Evolutionary conservation across 192 early-diverging fungal species (phyloP).

Genomic region (Spinellus fusiger): DNA sequence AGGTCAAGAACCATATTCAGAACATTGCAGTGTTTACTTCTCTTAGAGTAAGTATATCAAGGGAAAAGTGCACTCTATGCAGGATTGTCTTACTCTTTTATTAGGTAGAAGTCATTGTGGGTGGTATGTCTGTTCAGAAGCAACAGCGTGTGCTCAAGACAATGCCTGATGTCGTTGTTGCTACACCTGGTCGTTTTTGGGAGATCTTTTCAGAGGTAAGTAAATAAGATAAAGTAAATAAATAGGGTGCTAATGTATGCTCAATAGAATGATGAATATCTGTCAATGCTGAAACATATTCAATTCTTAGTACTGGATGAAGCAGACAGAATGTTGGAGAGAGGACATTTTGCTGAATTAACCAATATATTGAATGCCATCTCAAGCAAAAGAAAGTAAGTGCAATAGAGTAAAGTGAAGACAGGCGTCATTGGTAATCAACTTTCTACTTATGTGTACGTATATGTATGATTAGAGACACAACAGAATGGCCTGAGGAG

Average conservation of each 20-base stretch:
- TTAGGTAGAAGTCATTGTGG: conserved; percentile 77
- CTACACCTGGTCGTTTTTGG: conserved; percentile 79
- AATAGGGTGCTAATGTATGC: neutral
- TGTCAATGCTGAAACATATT: conserved; percentile 50
- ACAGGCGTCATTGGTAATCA: neutral
- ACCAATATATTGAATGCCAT: conserved; percentile 51
- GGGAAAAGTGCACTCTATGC: neutral
- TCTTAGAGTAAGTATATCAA: conserved; percentile 11
- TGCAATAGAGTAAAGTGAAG: neutral
- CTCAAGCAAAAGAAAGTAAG: conserved; percentile 37
- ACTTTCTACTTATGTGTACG: too few relatives aligned
- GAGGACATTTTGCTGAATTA: conserved; percentile 72
- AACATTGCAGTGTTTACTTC: conserved; percentile 39
- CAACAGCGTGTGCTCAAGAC: conserved; percentile 68
- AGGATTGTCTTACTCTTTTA: conserved; percentile 2
- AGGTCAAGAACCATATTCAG: conserved; percentile 81
- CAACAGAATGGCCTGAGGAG: conserved; percentile 21
- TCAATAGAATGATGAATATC: conserved; percentile 48
- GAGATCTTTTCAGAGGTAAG: conserved; percentile 43
- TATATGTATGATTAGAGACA: conserved; percentile 4
- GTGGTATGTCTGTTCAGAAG: conserved; percentile 92
- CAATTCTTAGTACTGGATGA: conserved; percentile 77
- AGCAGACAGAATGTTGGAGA: conserved; percentile 80
- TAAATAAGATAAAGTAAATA: conserved; percentile 2
- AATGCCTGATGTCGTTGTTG: conserved; percentile 69